These are phyloP conservation scores for Metschnikowia kunwiensis DNA, from an alignment of 805 yeast species.

Conservation along the genomic window DNA sequence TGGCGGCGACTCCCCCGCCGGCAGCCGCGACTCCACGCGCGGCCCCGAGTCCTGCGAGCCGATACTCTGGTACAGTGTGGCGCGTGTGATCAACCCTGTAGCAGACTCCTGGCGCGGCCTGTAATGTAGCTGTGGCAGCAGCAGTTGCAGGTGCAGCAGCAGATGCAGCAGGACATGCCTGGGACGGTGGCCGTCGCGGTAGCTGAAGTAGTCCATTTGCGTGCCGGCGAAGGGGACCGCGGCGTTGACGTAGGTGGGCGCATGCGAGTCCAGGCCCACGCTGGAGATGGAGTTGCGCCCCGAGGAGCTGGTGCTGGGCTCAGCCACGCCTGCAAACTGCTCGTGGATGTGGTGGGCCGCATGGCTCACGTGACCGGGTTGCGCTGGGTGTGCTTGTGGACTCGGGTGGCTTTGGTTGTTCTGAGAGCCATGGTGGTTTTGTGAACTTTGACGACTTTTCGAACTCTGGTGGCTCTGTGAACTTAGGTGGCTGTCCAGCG, in stretches of 20 bases:
- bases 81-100: slow-evolving; percentile 5
- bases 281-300: slow-evolving; percentile 7
- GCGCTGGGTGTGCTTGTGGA: too few species aligned
- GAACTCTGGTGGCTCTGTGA: too few species aligned
- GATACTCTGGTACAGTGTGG: slow-evolving; percentile 10
- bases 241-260: not conserved
- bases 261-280: slow-evolving; percentile 7
- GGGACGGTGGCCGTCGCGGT: slow-evolving; percentile 8
- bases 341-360: too few species aligned
- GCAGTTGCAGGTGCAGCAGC: slow-evolving; percentile 10
- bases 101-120: slow-evolving; percentile 5
- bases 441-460: too few species aligned
- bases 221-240: not conserved
- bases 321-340: too few species aligned
- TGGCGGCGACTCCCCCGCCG: slow-evolving; percentile 9
- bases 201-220: slow-evolving; percentile 10
- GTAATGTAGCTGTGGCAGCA: slow-evolving; percentile 11
- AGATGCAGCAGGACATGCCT: slow-evolving; percentile 6
- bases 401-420: too few species aligned
- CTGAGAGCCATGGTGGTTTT: too few species aligned
- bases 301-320: slow-evolving; percentile 4
- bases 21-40: too few species aligned
- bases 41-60: slow-evolving; percentile 5
- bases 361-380: too few species aligned
- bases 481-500: too few species aligned